Base-by-base conservation (phyloP, 352 stramenopile genomes). In the Achlya hypogyna region DNA sequence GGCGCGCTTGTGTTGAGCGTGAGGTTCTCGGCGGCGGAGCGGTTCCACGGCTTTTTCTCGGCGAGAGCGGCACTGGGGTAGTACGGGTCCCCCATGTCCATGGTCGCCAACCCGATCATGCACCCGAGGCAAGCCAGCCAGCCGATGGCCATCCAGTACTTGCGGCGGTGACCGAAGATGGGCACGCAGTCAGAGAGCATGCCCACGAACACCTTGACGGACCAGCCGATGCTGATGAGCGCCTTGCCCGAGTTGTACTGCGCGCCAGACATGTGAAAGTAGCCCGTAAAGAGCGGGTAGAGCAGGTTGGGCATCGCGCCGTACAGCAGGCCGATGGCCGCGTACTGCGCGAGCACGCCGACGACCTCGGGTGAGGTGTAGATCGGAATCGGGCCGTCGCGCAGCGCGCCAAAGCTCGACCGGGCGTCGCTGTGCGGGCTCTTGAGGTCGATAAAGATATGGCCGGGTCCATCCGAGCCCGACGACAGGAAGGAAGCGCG, bases 101-200 rank as follows among this genome's bases (percentile, higher is more conserved):
- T 31, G 5, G 71, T 65, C 0, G 77, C 75, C 69, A 85, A 71
- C 9, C 77, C 28, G 47, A 83, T 69, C 43, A 65, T 78, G 28
- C 70, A 76, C n/a, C 78, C 23, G 1, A 69, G 51, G 20, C 68
- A 72, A 10, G 87, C 51, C 14, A 68, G 9, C 78, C 81, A 88
- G 20, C 87, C 88, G 54, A 93, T 77, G 27, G 86, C 72, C 65
- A 96, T 89, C 72, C 93, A 95, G 23, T 81, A 84, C 51, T 87
- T 88, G 16, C 86, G 75, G 45, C 86, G 87, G 53, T 86, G 84
- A 25, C 86, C 88, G 66, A 82, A 88, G 65, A 95, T 89, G 32
- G 85, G 88, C 65, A 91, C 83, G 71, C 85, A 95, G 62, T 95
- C 88, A 18, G 75, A 87, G 40, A 96, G 72, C 51, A 93, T 86